A percentile compares a stretch with the other conserved stretches of the same genome.
Evolutionary conservation across 805 yeast species (phyloP).

Genomic region (Blastobotrys americana): DNA sequence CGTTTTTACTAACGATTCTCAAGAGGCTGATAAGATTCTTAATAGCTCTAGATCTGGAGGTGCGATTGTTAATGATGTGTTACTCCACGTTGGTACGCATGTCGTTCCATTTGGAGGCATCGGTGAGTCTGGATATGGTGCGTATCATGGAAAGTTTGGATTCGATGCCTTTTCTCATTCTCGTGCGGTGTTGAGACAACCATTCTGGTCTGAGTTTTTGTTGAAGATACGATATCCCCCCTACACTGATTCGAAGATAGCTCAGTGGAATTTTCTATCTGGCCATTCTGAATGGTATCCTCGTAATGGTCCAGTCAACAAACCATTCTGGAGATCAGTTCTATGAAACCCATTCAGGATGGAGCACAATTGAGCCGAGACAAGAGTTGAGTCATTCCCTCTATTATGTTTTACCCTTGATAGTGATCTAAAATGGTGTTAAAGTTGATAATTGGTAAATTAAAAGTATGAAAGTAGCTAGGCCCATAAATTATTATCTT

Average conservation of each 20-base stretch:
- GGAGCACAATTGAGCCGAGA: too few relatives aligned
- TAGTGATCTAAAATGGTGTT: too few relatives aligned
- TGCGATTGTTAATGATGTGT: slow-evolving; percentile 57
- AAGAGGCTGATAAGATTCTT: slow-evolving; percentile 45
- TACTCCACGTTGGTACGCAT: slow-evolving; percentile 60
- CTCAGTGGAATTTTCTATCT: slow-evolving; percentile 5
- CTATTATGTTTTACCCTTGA: too few relatives aligned
- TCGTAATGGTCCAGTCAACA: not conserved
- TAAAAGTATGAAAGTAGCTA: too few relatives aligned
- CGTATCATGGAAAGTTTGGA: slow-evolving; percentile 69
- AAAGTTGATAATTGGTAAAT: too few relatives aligned
- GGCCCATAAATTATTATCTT: too few relatives aligned
- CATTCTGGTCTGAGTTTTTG: slow-evolving; percentile 53
- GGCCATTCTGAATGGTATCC: not conserved
- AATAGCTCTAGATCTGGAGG: slow-evolving; percentile 63
- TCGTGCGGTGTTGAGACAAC: slow-evolving; percentile 58
- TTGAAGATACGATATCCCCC: slow-evolving; percentile 62
- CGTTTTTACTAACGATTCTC: slow-evolving; percentile 45
- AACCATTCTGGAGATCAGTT: not conserved
- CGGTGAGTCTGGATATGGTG: slow-evolving; percentile 74
- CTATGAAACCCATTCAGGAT: too few relatives aligned
- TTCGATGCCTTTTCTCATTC: slow-evolving; percentile 65
- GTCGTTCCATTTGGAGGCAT: slow-evolving; percentile 86
- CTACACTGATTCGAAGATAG: slow-evolving; percentile 32
- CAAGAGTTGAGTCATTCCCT: too few relatives aligned